Evolutionary conservation across 441 rosid genomes (phyloP).

Genomic region (Adansonia madagascariensis): DNA sequence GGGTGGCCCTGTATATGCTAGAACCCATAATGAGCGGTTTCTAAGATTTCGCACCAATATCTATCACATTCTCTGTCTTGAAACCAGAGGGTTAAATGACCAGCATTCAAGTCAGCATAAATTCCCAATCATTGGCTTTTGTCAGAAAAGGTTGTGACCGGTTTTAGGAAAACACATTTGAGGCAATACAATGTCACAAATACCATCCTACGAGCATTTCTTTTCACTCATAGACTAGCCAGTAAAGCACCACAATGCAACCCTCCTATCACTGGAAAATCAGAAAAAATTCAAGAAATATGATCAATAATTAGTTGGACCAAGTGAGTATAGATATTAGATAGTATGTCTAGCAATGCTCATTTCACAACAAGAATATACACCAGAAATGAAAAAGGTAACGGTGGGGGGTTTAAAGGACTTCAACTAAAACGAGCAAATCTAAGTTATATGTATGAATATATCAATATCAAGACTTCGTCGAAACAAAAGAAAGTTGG

Average conservation of each 20-base stretch:
- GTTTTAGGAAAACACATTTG: neutral
- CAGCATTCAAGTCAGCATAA: neutral
- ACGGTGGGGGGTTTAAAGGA: neutral
- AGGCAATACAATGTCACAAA: neutral
- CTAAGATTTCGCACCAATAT: neutral
- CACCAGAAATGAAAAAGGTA: neutral
- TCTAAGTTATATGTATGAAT: neutral
- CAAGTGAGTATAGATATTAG: neutral
- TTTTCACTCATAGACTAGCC: too few relatives aligned
- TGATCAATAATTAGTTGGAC: neutral
- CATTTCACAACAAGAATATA: conserved; percentile 8
- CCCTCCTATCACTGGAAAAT: neutral
- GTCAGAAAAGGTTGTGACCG: neutral
- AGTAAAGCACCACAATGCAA: neutral
- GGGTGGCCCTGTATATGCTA: neutral
- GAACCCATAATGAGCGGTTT: neutral
- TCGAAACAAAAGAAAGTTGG: neutral
- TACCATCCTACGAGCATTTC: too few relatives aligned
- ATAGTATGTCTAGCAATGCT: neutral
- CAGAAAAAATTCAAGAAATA: neutral
- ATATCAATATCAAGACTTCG: neutral
- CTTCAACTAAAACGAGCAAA: neutral
- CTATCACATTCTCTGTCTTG: neutral
- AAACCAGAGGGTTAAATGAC: neutral
- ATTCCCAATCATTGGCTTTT: neutral